Conservation (phyloP, 2,329 filamentous ascomycete genomes). For the Pseudogymnoascus sp. region DNA sequence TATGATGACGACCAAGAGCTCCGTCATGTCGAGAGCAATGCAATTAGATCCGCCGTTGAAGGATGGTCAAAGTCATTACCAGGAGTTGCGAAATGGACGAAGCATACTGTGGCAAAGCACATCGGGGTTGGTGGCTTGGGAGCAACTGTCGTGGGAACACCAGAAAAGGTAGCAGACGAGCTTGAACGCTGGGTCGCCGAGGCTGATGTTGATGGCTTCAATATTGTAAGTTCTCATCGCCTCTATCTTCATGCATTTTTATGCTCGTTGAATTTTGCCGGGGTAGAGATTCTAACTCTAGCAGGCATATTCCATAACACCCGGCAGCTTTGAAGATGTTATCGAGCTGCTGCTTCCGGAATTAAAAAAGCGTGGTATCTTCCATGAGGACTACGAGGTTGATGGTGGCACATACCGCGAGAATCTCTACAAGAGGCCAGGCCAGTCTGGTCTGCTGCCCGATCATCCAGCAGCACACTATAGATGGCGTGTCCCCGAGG, state of each 20-base stretch:
- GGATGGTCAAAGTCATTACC: conserved; percentile 51
- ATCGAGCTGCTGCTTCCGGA: conserved; percentile 60
- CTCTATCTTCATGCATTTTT: background rate
- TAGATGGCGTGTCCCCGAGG: background rate
- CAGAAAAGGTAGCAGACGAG: conserved; percentile 57
- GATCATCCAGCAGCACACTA: conserved; percentile 35
- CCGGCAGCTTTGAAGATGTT: conserved; percentile 61
- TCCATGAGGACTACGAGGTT: conserved; percentile 46
- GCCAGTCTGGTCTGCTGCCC: conserved; percentile 42
- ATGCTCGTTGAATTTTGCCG: conserved; percentile 28
- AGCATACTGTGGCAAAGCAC: conserved; percentile 60
- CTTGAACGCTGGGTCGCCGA: conserved; percentile 61
- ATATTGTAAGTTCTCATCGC: conserved; percentile 48
- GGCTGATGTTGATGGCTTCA: conserved; percentile 68
- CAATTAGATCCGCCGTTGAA: conserved; percentile 45
- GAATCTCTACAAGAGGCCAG: conserved; percentile 48
- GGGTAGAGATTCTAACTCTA: background rate
- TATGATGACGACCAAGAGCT: conserved; percentile 60
- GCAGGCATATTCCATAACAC: conserved; percentile 54
- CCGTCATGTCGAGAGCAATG: conserved; percentile 39
- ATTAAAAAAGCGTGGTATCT: conserved; percentile 50
- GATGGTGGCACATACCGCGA: conserved; percentile 54
- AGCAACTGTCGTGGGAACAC: conserved; percentile 57
- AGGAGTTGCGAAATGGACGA: conserved; percentile 62
- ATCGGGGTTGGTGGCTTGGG: conserved; percentile 62